Base-by-base conservation (phyloP, 78 protist genomes). In the Pelomyxa schiedti region DNA sequence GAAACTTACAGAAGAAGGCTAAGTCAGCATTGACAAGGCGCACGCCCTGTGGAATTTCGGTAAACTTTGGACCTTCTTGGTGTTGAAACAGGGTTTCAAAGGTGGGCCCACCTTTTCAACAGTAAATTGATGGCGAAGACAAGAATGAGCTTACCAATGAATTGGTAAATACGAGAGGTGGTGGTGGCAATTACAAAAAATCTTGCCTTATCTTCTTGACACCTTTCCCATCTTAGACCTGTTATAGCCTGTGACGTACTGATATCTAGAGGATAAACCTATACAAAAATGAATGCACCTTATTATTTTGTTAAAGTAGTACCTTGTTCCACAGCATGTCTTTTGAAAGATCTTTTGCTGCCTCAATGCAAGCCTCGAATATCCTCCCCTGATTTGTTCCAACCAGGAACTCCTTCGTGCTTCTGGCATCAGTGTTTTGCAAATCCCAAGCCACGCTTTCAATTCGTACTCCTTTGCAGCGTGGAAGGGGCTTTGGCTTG, bases 381-480 rank as follows among this genome's bases (percentile, higher is more conserved):
- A 90, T 72, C 74, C 38, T 41, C 26, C 94, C 94, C 35, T 74
- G 66, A 38, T 39, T 76, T 0, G 77, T 76, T 68, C 94, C 94
- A 28, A 90, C 52, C 4, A 89, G 37, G 4, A 89, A 70, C 16
- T 66, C 78, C 28, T 68, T 75, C 6, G 84, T 74, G 3, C 66
- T 2, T 4, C 0, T 71, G 9, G 53, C 76, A 35, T 76, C 84
- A 1, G 30, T 42, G 2, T 28, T 6, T 4, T 30, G 8, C 47
- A 9, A 32, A 42, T 80, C 79, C 93, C 93, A 88, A 8, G 90
- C 93, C 64, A 90, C 70, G 1, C 90, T 77, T 30, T 81, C 86
- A 66, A 89, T 84, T n/a, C 76, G 41, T 3, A 24, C 42, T 0
- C 73, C 76, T 28, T 66, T 28, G 63, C 37, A 1, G 0, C 24